Base-by-base conservation (phyloP, 225 moss, liverwort and hornwort species). In the Pseudisothecium myosuroides region DNA sequence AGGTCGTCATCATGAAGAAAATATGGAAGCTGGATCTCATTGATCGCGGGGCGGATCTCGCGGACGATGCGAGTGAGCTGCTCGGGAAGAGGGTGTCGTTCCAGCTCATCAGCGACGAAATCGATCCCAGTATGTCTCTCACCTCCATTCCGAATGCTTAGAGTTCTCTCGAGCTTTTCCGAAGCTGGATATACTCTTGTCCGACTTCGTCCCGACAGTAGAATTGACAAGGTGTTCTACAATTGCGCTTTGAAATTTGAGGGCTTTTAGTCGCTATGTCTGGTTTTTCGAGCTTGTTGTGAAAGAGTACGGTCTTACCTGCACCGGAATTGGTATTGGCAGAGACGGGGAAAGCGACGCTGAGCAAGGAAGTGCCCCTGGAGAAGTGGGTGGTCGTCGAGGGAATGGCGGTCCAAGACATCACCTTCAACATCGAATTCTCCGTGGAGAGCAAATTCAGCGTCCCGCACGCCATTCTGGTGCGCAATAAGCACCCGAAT, bases 401-500 rank as follows among this genome's bases (percentile, higher is more conserved):
- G 86, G 86, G 60, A 27, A 2, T 92, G 60, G 90, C 47, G 23
- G 18, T 80, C 13, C 78, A 84, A 27, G 72, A 92, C 75, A 21
- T 83, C 47, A 60, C 66, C 11, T 92, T 88, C 41, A 31, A 82
- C 12, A 81, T 93, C 60, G 61, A 90, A 6, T 93, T 90, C 21
- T 37, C 83, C 6, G 92, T 92, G 41, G 79, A 85, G 32, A 91
- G 16, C 82, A 76, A 77, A 7, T 98, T 98, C 37, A 96, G 96
- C 39, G 72, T 90, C 73, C 96, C 96, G 15, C 96, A 95, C 68
- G 98, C 95, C 49, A 28, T 98, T 22, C 66, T 96, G 17, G 87
- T 98, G 77, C 91, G 76, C 63, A 98, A 96, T 83, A 55, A 75
- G 36, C 96, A 98, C 90, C 95, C 93, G 81, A 94, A 93, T 68